These are phyloP conservation scores for Ophiostoma perfectum DNA, from an alignment of 2,329 filamentous ascomycete genomes.

Conservation along the genomic window DNA sequence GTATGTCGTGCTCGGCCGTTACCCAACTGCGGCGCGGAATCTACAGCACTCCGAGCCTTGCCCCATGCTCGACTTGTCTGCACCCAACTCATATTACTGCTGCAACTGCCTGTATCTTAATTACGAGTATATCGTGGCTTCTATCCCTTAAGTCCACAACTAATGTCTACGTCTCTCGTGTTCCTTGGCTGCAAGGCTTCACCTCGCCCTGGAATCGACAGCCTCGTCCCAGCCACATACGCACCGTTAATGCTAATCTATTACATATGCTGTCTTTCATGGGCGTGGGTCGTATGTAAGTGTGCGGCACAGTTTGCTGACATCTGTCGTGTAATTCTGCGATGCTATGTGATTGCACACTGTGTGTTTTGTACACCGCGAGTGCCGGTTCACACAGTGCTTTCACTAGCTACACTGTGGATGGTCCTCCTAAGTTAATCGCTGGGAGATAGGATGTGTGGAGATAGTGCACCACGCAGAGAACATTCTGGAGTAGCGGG, in stretches of 20 bases:
- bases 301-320: not conserved
- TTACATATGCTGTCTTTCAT: not conserved
- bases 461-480: slow-evolving; percentile 3
- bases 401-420: not conserved
- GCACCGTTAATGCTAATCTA: not conserved
- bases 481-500: slow-evolving; percentile 15
- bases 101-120: not conserved
- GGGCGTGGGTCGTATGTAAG: not conserved
- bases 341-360: not conserved
- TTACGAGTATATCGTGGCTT: no score
- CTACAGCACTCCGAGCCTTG: not conserved
- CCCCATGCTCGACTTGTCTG: not conserved
- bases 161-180: no score
- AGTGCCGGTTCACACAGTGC: no score
- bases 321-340: not conserved
- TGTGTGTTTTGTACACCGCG: not conserved
- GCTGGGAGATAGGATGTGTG: not conserved
- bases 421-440: not conserved
- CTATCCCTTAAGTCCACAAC: no score
- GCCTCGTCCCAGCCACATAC: not conserved
- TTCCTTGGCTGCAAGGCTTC: no score
- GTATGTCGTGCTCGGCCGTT: not conserved
- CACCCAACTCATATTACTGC: not conserved
- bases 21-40: not conserved
- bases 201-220: not conserved